A percentile compares a stretch with the other conserved stretches of the same genome.
These are phyloP conservation scores for Gossypium mustelinum DNA, from an alignment of 345 rosid species.

Conservation along the genomic window DNA sequence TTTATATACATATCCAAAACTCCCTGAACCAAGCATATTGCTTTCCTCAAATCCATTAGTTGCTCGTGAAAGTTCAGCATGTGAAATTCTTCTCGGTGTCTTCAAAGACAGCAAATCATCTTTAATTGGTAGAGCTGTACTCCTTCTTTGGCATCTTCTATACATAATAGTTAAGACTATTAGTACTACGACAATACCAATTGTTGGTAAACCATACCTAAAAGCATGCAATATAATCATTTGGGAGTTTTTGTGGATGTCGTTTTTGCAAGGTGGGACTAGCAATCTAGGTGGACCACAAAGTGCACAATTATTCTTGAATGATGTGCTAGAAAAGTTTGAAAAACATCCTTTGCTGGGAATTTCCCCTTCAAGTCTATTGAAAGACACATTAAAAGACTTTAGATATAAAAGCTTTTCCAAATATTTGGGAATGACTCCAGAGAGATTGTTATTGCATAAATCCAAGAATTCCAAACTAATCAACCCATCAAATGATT, in stretches of 20 bases:
- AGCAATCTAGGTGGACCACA: background rate
- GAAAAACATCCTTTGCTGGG: background rate
- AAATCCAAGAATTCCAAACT: slow-evolving; percentile 19
- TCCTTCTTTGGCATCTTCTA: background rate
- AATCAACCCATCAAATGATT: background rate
- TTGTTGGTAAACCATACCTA: background rate
- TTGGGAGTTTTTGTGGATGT: background rate
- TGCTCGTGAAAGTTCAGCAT: too few relatives aligned
- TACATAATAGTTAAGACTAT: background rate
- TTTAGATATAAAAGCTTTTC: background rate
- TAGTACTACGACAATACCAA: background rate
- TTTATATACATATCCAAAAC: too few relatives aligned
- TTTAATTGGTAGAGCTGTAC: too few relatives aligned
- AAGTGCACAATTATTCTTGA: background rate
- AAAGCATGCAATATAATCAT: background rate
- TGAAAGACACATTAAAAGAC: background rate
- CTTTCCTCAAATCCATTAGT: too few relatives aligned
- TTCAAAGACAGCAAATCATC: too few relatives aligned
- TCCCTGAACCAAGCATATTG: too few relatives aligned
- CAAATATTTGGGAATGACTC: slow-evolving; percentile 1
- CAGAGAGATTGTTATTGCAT: background rate
- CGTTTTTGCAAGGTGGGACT: background rate
- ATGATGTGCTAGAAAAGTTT: background rate
- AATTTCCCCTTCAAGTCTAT: background rate
- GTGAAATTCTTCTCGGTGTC: too few relatives aligned